Conservation (phyloP, 176 grass and related monocot species). For the Rhynchospora pubera region DNA sequence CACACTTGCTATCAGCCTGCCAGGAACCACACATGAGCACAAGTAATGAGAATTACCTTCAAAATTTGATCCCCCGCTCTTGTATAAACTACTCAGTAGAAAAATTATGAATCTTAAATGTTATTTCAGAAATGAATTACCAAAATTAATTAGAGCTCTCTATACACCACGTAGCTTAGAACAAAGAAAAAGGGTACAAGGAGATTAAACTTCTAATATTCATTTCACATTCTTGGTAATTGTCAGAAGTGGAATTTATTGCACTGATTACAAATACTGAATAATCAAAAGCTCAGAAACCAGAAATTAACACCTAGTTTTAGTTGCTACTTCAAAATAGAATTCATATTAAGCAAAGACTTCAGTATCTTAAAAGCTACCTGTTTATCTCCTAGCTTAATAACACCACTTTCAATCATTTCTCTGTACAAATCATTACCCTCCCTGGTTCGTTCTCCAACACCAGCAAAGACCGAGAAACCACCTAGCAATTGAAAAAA, state of each 20-base stretch:
- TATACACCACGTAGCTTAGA: not conserved
- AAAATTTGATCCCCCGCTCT: not conserved
- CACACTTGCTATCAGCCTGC: conserved; percentile 88
- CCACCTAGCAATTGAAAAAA: conserved; percentile 50
- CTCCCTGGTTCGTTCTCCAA: conserved; percentile 88
- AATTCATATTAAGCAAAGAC: too few species aligned
- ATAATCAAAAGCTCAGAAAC: not conserved
- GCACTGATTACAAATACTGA: not conserved
- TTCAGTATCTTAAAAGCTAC: too few species aligned
- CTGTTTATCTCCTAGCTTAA: conserved; percentile 94
- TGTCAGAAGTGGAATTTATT: not conserved
- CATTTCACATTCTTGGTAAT: not conserved
- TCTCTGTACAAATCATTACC: conserved; percentile 96
- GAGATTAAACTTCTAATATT: not conserved
- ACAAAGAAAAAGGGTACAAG: not conserved
- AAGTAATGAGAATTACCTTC: not conserved
- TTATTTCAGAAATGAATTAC: not conserved
- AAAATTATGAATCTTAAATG: not conserved
- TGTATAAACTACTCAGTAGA: not conserved
- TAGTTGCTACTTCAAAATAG: too few species aligned
- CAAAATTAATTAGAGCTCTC: not conserved
- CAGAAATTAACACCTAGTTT: too few species aligned
- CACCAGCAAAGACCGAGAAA: conserved; percentile 97
- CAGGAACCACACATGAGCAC: conserved; percentile 9
- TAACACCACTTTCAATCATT: conserved; percentile 98